A percentile compares a stretch with the other conserved stretches of the same genome.
Conservation (phyloP, 169 alveolate genomes). For the Eimeria praecox region DNA sequence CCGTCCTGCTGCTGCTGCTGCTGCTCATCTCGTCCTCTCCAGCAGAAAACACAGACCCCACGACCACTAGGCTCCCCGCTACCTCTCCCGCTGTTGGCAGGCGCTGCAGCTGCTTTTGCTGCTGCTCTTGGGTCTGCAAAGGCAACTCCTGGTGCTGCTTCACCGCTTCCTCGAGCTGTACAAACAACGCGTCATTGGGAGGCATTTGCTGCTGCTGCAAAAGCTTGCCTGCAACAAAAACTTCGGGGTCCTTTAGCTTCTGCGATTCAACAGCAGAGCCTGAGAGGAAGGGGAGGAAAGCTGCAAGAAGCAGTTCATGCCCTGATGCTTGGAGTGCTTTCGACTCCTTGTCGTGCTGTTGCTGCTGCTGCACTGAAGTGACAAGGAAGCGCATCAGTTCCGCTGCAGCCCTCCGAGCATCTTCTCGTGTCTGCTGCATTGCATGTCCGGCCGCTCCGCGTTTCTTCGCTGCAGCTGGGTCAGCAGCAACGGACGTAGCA, state of each 20-base stretch:
- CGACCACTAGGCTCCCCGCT: constrained; percentile 64
- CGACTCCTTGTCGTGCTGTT: not conserved
- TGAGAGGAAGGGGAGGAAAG: constrained; percentile 59
- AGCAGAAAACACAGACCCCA: constrained; percentile 19
- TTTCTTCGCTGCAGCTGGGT: not conserved
- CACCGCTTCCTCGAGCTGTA: constrained; percentile 29
- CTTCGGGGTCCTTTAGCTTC: not conserved
- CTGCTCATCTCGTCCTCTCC: not conserved
- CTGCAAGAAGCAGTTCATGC: constrained; percentile 19
- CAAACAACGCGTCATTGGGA: constrained; percentile 10
- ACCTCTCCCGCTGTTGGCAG: constrained; percentile 71
- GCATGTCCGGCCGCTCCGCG: not conserved
- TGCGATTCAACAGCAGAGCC: constrained; percentile 23
- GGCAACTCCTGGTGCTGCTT: constrained; percentile 37
- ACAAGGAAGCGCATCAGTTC: constrained; percentile 34
- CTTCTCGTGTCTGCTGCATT: constrained; percentile 58
- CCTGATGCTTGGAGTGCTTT: not conserved
- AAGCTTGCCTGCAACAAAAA: not conserved
- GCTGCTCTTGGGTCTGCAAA: constrained; percentile 25
- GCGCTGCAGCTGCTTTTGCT: constrained; percentile 30
- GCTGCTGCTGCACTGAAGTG: constrained; percentile 47
- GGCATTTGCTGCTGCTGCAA: constrained; percentile 14
- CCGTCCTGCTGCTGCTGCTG: not conserved
- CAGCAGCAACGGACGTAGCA: constrained; percentile 24
- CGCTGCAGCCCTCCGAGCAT: constrained; percentile 77